Percentiles rank a stretch among this genome's conserved stretches.
Evolutionary conservation across 1,284 basidiomycete species (phyloP).

Genomic region (Cryptococcus sp.): DNA sequence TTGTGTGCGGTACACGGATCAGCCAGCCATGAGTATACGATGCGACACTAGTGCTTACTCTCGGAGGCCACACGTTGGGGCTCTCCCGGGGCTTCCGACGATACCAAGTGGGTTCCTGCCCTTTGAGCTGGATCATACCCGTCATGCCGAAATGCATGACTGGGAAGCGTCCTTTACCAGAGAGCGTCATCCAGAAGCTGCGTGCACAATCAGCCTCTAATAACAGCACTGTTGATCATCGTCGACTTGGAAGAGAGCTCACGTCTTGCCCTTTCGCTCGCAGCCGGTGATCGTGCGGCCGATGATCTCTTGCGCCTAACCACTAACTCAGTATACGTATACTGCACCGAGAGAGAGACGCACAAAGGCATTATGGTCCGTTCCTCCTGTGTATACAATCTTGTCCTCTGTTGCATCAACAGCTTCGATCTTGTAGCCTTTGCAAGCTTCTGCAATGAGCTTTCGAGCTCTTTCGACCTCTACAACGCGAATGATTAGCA

Average conservation of each 20-base stretch:
- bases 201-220: background rate
- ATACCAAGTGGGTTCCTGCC: slow-evolving; percentile 66
- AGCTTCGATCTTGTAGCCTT: slow-evolving; percentile 61
- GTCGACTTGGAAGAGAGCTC: slow-evolving; percentile 7
- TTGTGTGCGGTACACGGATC: background rate
- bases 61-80: slow-evolving; percentile 73
- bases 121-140: slow-evolving; percentile 70
- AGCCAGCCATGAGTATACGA: background rate
- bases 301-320: slow-evolving; percentile 62
- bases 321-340: background rate
- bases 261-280: slow-evolving; percentile 71
- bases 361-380: slow-evolving; percentile 67
- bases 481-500: slow-evolving; percentile 13
- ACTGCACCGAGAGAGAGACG: slow-evolving; percentile 36
- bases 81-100: slow-evolving; percentile 60
- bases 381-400: slow-evolving; percentile 66
- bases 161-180: slow-evolving; percentile 64
- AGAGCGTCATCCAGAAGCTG: slow-evolving; percentile 69
- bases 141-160: slow-evolving; percentile 84
- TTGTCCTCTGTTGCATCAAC: slow-evolving; percentile 67
- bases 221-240: background rate
- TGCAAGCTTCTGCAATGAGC: slow-evolving; percentile 61
- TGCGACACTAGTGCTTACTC: slow-evolving; percentile 54
- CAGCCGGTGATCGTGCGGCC: slow-evolving; percentile 65
- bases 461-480: slow-evolving; percentile 73